Evolutionary conservation across 495 filamentous ascomycete genomes (phyloP), one percentile per base, ranked within the genome.

Genomic region (Podospora appendiculata): DNA sequence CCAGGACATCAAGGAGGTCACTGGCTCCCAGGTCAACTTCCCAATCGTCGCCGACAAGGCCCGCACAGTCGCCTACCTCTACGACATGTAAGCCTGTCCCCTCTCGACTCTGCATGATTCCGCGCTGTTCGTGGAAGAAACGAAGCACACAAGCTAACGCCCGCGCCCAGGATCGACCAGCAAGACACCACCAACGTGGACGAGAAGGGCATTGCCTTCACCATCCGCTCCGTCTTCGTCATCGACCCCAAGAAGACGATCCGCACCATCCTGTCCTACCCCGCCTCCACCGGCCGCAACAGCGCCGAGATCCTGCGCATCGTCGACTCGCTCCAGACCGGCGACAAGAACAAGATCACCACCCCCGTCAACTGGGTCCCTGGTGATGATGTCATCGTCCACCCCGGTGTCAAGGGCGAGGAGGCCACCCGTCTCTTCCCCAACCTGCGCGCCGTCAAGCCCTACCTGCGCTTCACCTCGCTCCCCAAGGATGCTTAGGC

Each of bases 241-340:
- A 94, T 98, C 70, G 93, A 97, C 78, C 94, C 93, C 51, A 95
- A 86, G 80, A 96, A 97, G 84, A 90, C 85, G 54, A 96, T 97
- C 72, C 90, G 93, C 62, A 84, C 90, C 63, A 96, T 95, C 70
- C 80, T 97, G 56, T 86, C 90, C 60, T 98, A 96, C 81, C 94
- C 94, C 14, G 93, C 94, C 52, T 96, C 90, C 41, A 97, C 94
- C 32, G 94, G 93, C 66, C 89, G 93, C 63, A 98, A 97, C 77
- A 87, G 89, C 52, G 90, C 89, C 59, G 93, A 97, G 75, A 88
- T 98, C 50, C 82, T 98, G 55, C 89, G 94, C 63, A 86, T 97
- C 49, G 79, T 98, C 66, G 91, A 97, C 77, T 95, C 90, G 45
- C 84, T 97, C 52, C 90, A 96, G 79, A 95, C 94, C 40, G 92